Evolutionary conservation across 371 early-diverging fungal genomes (phyloP), one percentile per base, ranked within the genome.

Genomic region (Chytridiales sp.): DNA sequence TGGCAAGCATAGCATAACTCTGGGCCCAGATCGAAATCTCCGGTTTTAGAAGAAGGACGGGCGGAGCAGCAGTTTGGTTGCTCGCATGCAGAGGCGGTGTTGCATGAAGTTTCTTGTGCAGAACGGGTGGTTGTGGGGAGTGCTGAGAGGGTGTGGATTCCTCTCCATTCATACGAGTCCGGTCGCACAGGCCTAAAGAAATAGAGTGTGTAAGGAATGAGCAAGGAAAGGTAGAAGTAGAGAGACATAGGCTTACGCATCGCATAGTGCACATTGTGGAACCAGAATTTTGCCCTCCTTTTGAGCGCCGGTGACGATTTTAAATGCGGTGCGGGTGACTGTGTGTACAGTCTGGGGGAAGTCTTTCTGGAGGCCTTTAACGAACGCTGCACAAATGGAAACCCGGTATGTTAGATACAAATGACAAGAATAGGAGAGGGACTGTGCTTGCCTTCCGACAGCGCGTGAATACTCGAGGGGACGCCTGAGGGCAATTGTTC

Each of bases 291-390:
- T n/a, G n/a, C n/a, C n/a, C n/a, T n/a, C n/a, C 8, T 29, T 49
- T 17, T 40, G 9, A 34, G 48, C 44, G 8, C 42, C 62, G 9
- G 73, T 55, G 21, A 77, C 77, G 30, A 94, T 67, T 62, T 93
- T 94, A 26, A 80, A 79, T 22, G 87, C 88, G 0, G 95, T 95
- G 36, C 92, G 78, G 30, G 86, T 83, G 3, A 95, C 86, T 0
- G 94, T 94, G 39, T 87, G 83, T 9, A 88, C 90, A 0, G 94
- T 94, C 3, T 93, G 89, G 0, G 92, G 87, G 59, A 91, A 95
- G 52, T 87, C 93, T 11, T 78, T 73, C 58, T 91, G 91, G 30
- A 95, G 77, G 0, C 85, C 82, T 0, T 81, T 76, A 43, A 94
- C 86, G 59, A 95, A 93, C 0, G 87, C 87, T 74, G 61, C n/a